Percentiles rank a stretch among this genome's conserved stretches.
Evolutionary conservation across 1,284 basidiomycete genomes (phyloP).

Genomic region (Fistulinella cinereoalba): DNA sequence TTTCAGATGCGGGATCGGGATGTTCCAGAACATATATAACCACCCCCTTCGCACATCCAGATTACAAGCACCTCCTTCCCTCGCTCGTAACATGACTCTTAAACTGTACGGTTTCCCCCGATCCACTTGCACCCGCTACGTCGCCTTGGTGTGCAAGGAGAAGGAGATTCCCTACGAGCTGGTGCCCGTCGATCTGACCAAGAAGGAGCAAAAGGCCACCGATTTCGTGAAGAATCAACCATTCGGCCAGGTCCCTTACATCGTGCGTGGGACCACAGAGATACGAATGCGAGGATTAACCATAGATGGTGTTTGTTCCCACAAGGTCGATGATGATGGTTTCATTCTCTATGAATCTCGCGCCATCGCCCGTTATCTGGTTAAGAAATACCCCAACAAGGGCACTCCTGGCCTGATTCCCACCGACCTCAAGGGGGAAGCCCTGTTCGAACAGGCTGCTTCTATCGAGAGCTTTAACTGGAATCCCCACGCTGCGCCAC

Average conservation of each 20-base stretch:
- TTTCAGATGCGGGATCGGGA: neutral
- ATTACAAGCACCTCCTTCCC: neutral
- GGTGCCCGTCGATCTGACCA: conserved; percentile 40
- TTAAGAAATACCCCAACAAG: conserved; percentile 41
- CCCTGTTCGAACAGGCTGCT: conserved; percentile 34
- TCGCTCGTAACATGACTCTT: conserved; percentile 42
- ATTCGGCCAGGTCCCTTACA: conserved; percentile 65
- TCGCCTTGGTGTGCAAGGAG: conserved; percentile 46
- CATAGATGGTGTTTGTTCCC: too few relatives aligned
- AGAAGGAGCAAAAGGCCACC: conserved; percentile 47
- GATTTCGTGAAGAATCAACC: conserved; percentile 51
- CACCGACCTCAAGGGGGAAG: conserved; percentile 28
- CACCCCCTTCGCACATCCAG: neutral
- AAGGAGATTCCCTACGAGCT: conserved; percentile 52
- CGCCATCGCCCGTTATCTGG: conserved; percentile 51
- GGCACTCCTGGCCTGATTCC: conserved; percentile 36
- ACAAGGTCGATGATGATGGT: conserved; percentile 45
- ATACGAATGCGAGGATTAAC: too few relatives aligned
- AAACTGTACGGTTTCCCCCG: conserved; percentile 43
- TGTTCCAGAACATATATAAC: conserved; percentile 10
- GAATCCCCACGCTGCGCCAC: conserved; percentile 16
- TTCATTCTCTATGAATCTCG: conserved; percentile 50
- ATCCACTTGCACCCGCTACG: conserved; percentile 49
- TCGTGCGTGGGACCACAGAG: conserved; percentile 39
- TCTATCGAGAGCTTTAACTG: conserved; percentile 34